phyloP scores from a whole-genome alignment of 768 basidiomycete species.

The Tricholoma saponaceum region DNA sequence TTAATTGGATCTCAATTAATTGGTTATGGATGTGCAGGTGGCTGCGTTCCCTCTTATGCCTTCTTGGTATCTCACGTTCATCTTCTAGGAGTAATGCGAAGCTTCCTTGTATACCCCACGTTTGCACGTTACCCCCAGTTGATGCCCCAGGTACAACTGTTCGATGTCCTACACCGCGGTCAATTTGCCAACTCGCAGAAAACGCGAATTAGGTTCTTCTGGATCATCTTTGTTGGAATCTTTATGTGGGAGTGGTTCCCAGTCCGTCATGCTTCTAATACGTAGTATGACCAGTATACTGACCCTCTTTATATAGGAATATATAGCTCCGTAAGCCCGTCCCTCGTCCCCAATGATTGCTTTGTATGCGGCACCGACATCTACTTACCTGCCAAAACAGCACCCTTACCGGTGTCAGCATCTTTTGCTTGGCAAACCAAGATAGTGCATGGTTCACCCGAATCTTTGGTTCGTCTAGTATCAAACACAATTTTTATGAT shows the following conservation, averaged over 20 bases:
- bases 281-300: neutral
- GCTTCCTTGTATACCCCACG: constrained; percentile 46
- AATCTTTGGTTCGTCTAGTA: constrained; percentile 41
- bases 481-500: neutral
- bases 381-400: constrained; percentile 11
- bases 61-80: neutral
- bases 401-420: constrained; percentile 53
- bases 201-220: constrained; percentile 55
- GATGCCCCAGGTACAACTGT: constrained; percentile 36
- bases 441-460: constrained; percentile 47
- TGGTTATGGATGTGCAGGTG: constrained; percentile 22
- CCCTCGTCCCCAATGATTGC: neutral
- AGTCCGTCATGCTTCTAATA: constrained; percentile 15
- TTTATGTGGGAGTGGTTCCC: constrained; percentile 56
- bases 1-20: constrained; percentile 16
- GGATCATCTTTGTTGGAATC: constrained; percentile 46
- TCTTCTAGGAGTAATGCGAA: constrained; percentile 24
- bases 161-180: constrained; percentile 36
- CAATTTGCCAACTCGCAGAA: constrained; percentile 36
- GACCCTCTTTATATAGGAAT: constrained; percentile 21
- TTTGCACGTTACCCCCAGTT: constrained; percentile 35
- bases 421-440: constrained; percentile 50
- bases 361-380: constrained; percentile 5
- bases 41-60: constrained; percentile 10
- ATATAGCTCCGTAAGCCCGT: constrained; percentile 33